These are phyloP conservation scores for Lactarius pseudohatsudake DNA, from an alignment of 768 basidiomycete species.

Conservation along the genomic window DNA sequence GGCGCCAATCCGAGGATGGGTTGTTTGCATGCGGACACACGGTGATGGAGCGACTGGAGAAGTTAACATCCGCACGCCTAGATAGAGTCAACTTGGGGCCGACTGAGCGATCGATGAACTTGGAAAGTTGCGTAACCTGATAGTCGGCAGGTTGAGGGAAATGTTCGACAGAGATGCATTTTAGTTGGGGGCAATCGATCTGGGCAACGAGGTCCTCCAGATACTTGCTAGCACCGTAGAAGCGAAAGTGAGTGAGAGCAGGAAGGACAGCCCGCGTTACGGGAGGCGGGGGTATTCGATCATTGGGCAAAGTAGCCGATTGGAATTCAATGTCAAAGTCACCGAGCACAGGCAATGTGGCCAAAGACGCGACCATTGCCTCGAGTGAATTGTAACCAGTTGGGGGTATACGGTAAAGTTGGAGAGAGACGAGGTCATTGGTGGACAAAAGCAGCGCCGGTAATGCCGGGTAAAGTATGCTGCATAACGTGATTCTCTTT, in stretches of 20 bases:
- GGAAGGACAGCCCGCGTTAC: background rate
- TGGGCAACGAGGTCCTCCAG: background rate
- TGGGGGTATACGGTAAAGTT: too few relatives aligned
- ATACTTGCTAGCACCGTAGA: background rate
- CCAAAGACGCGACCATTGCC: background rate
- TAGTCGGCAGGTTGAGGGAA: background rate
- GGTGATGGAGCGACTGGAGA: too few relatives aligned
- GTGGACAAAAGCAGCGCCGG: too few relatives aligned
- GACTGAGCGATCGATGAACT: background rate
- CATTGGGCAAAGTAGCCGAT: background rate
- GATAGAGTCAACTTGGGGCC: background rate
- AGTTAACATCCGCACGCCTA: too few relatives aligned
- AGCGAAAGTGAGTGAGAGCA: background rate
- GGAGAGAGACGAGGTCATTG: too few relatives aligned
- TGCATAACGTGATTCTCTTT: too few relatives aligned
- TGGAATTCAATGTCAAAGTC: background rate
- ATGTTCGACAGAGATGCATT: background rate
- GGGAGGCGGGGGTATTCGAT: background rate
- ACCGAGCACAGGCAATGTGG: background rate
- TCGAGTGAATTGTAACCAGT: conserved; percentile 6
- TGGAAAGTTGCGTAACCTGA: background rate
- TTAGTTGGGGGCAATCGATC: background rate
- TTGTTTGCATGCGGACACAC: too few relatives aligned
- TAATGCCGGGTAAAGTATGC: too few relatives aligned
- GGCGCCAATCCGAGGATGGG: too few relatives aligned